Evolutionary conservation across 345 rosid species (phyloP).

Genomic region (Citrus glauca): DNA sequence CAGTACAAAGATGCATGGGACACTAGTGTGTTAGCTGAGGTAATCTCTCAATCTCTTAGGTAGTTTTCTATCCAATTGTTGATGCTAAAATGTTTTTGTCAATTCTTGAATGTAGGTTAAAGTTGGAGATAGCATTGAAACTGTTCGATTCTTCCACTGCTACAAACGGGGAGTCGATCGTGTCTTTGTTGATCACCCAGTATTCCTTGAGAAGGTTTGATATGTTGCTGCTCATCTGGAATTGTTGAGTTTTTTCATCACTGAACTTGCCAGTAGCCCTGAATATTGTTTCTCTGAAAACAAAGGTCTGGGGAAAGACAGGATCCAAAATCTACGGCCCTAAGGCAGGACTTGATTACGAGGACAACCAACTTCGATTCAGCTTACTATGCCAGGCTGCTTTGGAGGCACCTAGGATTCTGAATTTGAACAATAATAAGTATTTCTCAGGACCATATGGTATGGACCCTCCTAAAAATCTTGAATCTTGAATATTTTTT

Average conservation of each 20-base stretch:
- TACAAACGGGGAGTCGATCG: slow-evolving; percentile 91
- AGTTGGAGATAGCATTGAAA: slow-evolving; percentile 57
- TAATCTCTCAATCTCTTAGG: slow-evolving; percentile 14
- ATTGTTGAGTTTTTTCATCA: neutral
- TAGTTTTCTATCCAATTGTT: neutral
- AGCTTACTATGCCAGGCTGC: slow-evolving; percentile 95
- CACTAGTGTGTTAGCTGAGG: slow-evolving; percentile 50
- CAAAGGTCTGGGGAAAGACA: slow-evolving; percentile 88
- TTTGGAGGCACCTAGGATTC: slow-evolving; percentile 81
- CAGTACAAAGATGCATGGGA: slow-evolving; percentile 98
- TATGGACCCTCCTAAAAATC: slow-evolving; percentile 22
- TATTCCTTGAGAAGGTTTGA: slow-evolving; percentile 81
- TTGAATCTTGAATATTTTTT: neutral
- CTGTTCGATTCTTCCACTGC: slow-evolving; percentile 86
- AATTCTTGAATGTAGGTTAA: slow-evolving; percentile 32
- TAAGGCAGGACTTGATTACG: slow-evolving; percentile 61
- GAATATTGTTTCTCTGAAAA: slow-evolving; percentile 10
- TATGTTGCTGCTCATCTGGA: neutral
- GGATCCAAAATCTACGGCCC: slow-evolving; percentile 91
- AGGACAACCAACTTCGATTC: slow-evolving; percentile 84
- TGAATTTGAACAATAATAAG: slow-evolving; percentile 52
- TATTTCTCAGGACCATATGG: slow-evolving; percentile 91
- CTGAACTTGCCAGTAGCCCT: neutral
- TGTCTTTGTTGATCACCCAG: slow-evolving; percentile 84
- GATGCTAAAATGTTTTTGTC: neutral